Conservation (phyloP, 129 eudicot genomes). For the Chrysanthemum makinoi region DNA sequence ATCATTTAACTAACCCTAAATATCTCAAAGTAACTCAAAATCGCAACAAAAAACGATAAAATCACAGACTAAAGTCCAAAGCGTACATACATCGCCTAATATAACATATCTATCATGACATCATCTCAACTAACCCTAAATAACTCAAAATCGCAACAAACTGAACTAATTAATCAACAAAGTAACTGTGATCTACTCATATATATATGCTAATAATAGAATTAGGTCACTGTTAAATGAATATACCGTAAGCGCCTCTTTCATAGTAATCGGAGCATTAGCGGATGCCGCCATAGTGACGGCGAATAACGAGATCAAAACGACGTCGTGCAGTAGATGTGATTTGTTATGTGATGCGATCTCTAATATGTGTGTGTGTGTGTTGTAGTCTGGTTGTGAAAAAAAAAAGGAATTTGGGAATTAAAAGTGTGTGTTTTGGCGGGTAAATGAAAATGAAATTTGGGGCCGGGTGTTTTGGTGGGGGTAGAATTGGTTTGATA, state of each 20-base stretch:
- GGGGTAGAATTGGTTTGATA: too few species aligned
- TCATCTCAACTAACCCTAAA: slow-evolving; percentile 21
- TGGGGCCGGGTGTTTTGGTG: too few species aligned
- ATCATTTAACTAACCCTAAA: slow-evolving; percentile 21
- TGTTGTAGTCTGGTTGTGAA: too few species aligned
- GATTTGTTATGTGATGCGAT: not conserved
- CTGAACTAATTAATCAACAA: slow-evolving; percentile 15
- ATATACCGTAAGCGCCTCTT: slow-evolving; percentile 89
- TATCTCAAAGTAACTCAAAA: not conserved
- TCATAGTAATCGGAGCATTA: slow-evolving; percentile 95
- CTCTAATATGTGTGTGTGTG: too few species aligned
- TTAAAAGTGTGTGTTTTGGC: too few species aligned
- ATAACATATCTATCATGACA: too few species aligned
- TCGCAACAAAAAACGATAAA: slow-evolving; percentile 8
- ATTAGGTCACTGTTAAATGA: not conserved
- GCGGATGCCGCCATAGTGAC: slow-evolving; percentile 82
- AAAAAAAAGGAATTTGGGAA: too few species aligned
- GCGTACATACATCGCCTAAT: not conserved
- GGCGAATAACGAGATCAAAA: slow-evolving; percentile 37
- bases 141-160: slow-evolving; percentile 8
- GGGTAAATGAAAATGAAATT: too few species aligned
- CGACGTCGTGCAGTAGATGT: slow-evolving; percentile 24
- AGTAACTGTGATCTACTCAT: slow-evolving; percentile 16
- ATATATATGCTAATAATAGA: slow-evolving; percentile 4
- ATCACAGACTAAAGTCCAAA: slow-evolving; percentile 25